A percentile compares a stretch with the other conserved stretches of the same genome.
phyloP scores from a whole-genome alignment of 148 eudicot genomes.

The Rhododendron griersonianum region DNA sequence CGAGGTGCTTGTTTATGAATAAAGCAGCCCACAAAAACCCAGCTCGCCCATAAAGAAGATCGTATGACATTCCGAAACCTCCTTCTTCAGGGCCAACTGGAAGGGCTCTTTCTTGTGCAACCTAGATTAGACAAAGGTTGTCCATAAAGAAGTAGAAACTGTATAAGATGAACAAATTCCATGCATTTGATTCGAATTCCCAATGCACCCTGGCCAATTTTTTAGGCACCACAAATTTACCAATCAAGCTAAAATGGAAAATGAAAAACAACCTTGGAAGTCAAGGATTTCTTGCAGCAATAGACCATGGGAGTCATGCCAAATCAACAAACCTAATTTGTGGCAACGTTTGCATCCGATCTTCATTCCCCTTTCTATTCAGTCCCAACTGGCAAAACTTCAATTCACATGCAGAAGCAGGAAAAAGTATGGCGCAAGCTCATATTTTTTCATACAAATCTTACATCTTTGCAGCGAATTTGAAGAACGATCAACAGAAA shows the following conservation, averaged over 20 bases:
- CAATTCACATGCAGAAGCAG: neutral
- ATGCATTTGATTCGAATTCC: neutral
- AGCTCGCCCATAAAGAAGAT: conserved; percentile 73
- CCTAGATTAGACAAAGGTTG: conserved; percentile 17
- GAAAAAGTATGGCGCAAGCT: neutral
- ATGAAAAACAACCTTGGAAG: neutral
- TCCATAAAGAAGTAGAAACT: neutral
- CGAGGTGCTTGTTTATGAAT: conserved; percentile 57
- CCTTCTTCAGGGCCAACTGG: conserved; percentile 86
- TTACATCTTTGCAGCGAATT: neutral
- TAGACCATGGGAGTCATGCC: neutral
- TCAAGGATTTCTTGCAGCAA: neutral
- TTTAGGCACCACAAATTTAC: neutral
- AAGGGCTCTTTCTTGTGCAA: conserved; percentile 71
- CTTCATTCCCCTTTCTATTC: neutral
- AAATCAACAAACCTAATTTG: neutral
- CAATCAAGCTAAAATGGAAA: neutral
- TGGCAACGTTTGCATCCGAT: neutral
- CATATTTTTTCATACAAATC: neutral
- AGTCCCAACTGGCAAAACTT: neutral
- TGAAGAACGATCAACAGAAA: neutral
- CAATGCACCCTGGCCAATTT: neutral
- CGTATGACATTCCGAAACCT: conserved; percentile 86
- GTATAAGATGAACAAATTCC: neutral
- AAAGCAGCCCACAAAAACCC: conserved; percentile 82